phyloP scores from a whole-genome alignment of 441 rosid genomes.

The Euphorbia schlechtendalii region DNA sequence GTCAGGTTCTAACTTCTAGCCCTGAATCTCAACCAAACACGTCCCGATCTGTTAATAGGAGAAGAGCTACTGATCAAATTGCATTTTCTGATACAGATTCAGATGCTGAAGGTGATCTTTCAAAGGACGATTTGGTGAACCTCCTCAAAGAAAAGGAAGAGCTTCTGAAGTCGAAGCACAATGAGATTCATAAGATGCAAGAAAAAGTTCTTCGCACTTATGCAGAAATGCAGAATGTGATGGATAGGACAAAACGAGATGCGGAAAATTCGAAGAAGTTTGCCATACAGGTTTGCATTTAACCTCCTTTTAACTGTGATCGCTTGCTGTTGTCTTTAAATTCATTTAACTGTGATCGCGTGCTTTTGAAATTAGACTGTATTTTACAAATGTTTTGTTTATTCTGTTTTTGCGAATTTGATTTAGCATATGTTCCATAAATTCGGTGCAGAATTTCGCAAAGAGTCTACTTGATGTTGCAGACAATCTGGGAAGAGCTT shows the following conservation, averaged over 20 bases:
- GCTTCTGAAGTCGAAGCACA: slow-evolving; percentile 54
- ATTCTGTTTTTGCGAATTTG: no score
- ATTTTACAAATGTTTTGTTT: not conserved
- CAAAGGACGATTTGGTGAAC: slow-evolving; percentile 65
- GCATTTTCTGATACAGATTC: slow-evolving; percentile 48
- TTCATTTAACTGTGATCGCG: not conserved
- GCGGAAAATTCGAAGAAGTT: slow-evolving; percentile 81
- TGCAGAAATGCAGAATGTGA: slow-evolving; percentile 90
- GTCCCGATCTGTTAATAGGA: slow-evolving; percentile 24
- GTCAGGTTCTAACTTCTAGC: slow-evolving; percentile 41
- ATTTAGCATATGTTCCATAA: slow-evolving; percentile 11
- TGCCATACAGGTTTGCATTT: slow-evolving; percentile 65
- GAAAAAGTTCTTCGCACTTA: slow-evolving; percentile 70
- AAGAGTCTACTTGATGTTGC: slow-evolving; percentile 80
- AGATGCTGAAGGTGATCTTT: slow-evolving; percentile 47
- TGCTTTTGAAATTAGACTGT: not conserved
- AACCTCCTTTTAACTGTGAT: not conserved
- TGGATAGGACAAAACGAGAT: slow-evolving; percentile 80
- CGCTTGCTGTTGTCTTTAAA: slow-evolving; percentile 1
- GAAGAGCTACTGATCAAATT: slow-evolving; percentile 35
- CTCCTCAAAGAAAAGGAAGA: slow-evolving; percentile 70
- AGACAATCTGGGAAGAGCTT: slow-evolving; percentile 89
- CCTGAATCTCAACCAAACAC: slow-evolving; percentile 22
- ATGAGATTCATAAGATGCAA: slow-evolving; percentile 62
- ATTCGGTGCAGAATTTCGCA: slow-evolving; percentile 67